Conservation (phyloP, 2,329 filamentous ascomycete species). For the Mariannaea sp. region DNA sequence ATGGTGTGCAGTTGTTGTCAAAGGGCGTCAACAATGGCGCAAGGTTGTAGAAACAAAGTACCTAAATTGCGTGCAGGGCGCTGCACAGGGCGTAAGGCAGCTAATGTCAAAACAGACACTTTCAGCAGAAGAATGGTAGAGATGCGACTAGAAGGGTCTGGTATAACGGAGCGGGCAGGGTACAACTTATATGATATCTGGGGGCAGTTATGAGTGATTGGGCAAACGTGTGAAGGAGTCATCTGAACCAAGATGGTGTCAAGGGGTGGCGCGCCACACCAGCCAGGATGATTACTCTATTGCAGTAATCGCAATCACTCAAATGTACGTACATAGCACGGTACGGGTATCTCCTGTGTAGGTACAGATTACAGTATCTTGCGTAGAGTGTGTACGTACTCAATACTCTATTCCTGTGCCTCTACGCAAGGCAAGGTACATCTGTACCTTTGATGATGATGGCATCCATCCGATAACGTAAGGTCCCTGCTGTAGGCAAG, state of each 20-base stretch:
- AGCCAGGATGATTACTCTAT: neutral
- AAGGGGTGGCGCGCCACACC: slow-evolving; percentile 5
- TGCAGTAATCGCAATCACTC: too few relatives aligned
- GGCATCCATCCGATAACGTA: too few relatives aligned
- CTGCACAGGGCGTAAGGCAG: slow-evolving; percentile 26
- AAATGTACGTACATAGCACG: too few relatives aligned
- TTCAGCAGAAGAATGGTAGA: slow-evolving; percentile 20
- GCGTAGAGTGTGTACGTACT: slow-evolving; percentile 5
- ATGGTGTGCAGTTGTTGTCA: slow-evolving; percentile 21
- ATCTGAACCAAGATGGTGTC: slow-evolving; percentile 33
- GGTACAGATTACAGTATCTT: too few relatives aligned
- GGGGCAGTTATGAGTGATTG: slow-evolving; percentile 23
- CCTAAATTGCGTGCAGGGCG: slow-evolving; percentile 33
- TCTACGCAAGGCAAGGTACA: too few relatives aligned
- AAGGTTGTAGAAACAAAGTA: slow-evolving; percentile 14
- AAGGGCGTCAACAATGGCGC: slow-evolving; percentile 33
- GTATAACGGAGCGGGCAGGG: slow-evolving; percentile 17
- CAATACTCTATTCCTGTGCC: too few relatives aligned
- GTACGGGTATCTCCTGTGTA: too few relatives aligned
- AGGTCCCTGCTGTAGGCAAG: too few relatives aligned
- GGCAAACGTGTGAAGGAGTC: slow-evolving; percentile 28
- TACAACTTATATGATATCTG: slow-evolving; percentile 32
- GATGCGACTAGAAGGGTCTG: slow-evolving; percentile 31
- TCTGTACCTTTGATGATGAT: too few relatives aligned
- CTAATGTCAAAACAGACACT: neutral